Evolutionary conservation across 2,329 filamentous ascomycete species (phyloP).

Genomic region (Raffaelea albimanens): DNA sequence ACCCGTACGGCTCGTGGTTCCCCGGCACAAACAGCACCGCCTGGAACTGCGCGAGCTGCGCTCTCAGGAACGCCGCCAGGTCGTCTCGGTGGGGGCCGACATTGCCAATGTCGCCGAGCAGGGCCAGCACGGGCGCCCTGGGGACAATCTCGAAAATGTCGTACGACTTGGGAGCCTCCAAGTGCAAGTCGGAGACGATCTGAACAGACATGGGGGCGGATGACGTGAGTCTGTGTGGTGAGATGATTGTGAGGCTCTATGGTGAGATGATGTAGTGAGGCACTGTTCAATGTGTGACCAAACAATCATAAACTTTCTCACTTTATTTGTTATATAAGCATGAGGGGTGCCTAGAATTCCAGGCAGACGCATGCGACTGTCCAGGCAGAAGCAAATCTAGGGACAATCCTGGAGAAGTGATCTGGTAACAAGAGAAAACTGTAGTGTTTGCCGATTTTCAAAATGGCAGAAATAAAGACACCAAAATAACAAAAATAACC

Average conservation of each 20-base stretch:
- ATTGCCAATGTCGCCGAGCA: slow-evolving; percentile 48
- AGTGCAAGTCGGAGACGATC: slow-evolving; percentile 49
- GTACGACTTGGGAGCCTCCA: slow-evolving; percentile 40
- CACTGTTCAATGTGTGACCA: no score
- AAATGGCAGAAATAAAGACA: background rate
- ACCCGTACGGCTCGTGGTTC: slow-evolving; percentile 46
- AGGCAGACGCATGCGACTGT: no score
- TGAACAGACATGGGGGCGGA: slow-evolving; percentile 30
- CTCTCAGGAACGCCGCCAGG: slow-evolving; percentile 34
- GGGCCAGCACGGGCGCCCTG: slow-evolving; percentile 39
- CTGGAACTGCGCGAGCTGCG: slow-evolving; percentile 37
- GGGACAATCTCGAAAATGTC: slow-evolving; percentile 37
- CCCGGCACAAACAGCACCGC: slow-evolving; percentile 42
- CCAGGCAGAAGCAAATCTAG: no score
- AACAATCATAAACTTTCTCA: no score
- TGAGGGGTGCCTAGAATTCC: no score
- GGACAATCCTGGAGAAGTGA: no score
- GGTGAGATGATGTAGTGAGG: no score
- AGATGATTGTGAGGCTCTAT: no score
- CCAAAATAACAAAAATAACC: background rate
- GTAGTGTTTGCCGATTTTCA: no score
- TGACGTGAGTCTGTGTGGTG: no score
- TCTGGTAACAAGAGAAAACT: no score
- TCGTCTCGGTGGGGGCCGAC: slow-evolving; percentile 27
- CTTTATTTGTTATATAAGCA: no score